Percentiles rank a stretch among this genome's conserved stretches.
Evolutionary conservation across 129 eudicot species (phyloP).

Genomic region (Arctium minus): DNA sequence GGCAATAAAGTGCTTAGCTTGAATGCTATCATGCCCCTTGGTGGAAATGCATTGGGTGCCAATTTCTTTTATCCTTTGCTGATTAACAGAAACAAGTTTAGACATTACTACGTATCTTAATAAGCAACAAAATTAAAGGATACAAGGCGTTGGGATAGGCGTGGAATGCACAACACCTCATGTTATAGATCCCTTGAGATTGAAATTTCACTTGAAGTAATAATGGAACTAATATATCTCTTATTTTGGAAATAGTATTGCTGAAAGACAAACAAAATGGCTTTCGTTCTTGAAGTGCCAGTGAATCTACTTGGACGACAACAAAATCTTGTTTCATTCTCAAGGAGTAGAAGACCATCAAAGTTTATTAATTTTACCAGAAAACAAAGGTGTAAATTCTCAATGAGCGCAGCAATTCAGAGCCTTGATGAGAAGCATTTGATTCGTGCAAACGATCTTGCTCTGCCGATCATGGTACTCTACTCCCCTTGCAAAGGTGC

Average conservation of each 20-base stretch:
- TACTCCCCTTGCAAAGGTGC: not conserved
- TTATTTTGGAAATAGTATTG: not conserved
- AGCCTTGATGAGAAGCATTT: conserved; percentile 15
- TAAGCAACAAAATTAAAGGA: too few species aligned
- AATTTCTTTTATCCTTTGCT: too few species aligned
- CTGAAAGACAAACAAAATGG: conserved; percentile 10
- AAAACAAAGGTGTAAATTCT: conserved; percentile 10
- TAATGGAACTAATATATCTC: not conserved
- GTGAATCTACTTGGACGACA: conserved; percentile 26
- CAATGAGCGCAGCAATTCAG: conserved; percentile 20
- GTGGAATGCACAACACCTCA: not conserved
- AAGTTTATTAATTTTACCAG: not conserved
- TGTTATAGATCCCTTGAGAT: not conserved
- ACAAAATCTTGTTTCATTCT: conserved; percentile 9
- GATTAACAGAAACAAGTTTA: too few species aligned
- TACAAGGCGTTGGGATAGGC: not conserved
- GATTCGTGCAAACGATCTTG: conserved; percentile 18
- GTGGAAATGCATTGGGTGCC: too few species aligned
- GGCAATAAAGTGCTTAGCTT: too few species aligned
- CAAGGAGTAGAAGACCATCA: not conserved
- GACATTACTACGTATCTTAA: too few species aligned
- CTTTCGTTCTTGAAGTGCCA: conserved; percentile 25
- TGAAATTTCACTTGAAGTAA: not conserved
- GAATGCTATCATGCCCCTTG: too few species aligned
- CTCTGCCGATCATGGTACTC: conserved; percentile 54